Conservation (phyloP, 441 rosid species). For the Eutrema salsugineum region DNA sequence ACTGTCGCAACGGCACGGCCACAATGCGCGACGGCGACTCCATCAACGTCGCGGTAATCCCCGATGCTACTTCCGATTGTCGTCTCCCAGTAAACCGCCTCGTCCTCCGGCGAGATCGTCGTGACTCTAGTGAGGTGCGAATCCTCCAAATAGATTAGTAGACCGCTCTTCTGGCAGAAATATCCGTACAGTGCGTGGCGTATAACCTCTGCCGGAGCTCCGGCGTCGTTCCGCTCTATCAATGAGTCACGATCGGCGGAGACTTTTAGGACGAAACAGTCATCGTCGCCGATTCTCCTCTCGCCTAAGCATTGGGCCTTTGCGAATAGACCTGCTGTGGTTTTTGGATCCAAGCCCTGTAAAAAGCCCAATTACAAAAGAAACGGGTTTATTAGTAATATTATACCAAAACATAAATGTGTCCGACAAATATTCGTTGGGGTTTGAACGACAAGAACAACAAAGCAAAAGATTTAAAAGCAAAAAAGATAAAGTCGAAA, state of each 20-base stretch:
- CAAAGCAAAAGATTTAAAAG: slow-evolving; percentile 33
- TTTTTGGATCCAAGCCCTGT: slow-evolving; percentile 79
- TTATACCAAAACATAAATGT: background rate
- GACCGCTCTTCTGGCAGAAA: slow-evolving; percentile 85
- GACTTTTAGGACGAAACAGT: slow-evolving; percentile 83
- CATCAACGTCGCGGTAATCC: slow-evolving; percentile 88
- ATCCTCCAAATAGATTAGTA: slow-evolving; percentile 78
- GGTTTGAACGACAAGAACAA: slow-evolving; percentile 32
- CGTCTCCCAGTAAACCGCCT: slow-evolving; percentile 82
- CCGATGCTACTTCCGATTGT: slow-evolving; percentile 84
- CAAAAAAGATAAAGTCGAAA: slow-evolving; percentile 36
- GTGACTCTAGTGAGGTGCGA: slow-evolving; percentile 79
- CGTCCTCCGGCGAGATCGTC: slow-evolving; percentile 56
- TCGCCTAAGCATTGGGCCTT: slow-evolving; percentile 87
- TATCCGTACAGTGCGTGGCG: slow-evolving; percentile 88
- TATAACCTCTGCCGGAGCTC: slow-evolving; percentile 77
- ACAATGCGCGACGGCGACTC: slow-evolving; percentile 69
- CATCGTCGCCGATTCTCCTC: slow-evolving; percentile 67
- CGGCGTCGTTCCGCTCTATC: slow-evolving; percentile 64
- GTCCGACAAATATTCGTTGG: slow-evolving; percentile 31
- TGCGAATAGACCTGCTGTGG: slow-evolving; percentile 65
- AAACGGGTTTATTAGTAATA: background rate
- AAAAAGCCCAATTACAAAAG: slow-evolving; percentile 19
- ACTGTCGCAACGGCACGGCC: slow-evolving; percentile 89
- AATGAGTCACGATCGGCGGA: slow-evolving; percentile 72